A percentile compares a stretch with the other conserved stretches of the same genome.
Conservation (phyloP, 2,329 filamentous ascomycete genomes). For the Penicillium olsonii region DNA sequence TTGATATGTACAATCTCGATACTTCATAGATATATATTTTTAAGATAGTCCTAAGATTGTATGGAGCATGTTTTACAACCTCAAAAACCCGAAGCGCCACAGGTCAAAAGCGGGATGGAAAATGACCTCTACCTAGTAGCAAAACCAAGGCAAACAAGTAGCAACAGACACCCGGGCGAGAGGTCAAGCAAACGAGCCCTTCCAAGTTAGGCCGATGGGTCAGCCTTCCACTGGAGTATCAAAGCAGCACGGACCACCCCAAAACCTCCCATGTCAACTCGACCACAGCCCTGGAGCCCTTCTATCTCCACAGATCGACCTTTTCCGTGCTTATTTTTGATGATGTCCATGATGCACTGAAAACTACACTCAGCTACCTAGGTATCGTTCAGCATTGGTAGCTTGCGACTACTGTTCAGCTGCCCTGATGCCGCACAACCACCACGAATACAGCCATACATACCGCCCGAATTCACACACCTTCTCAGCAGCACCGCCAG, state of each 20-base stretch:
- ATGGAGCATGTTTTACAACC: too few relatives aligned
- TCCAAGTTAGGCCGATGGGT: too few relatives aligned
- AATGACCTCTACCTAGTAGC: too few relatives aligned
- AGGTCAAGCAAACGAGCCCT: too few relatives aligned
- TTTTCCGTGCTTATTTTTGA: neutral
- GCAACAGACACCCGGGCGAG: too few relatives aligned
- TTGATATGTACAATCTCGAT: too few relatives aligned
- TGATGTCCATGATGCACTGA: neutral
- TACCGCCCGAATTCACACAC: constrained; percentile 2
- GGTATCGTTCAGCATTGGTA: neutral
- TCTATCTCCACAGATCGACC: constrained; percentile 15
- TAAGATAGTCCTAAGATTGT: too few relatives aligned
- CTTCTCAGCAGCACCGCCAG: neutral
- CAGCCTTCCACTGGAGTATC: too few relatives aligned
- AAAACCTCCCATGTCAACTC: constrained; percentile 7
- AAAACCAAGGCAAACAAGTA: too few relatives aligned
- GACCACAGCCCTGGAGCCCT: constrained; percentile 3
- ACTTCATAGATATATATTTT: too few relatives aligned
- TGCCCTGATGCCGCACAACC: constrained; percentile 8
- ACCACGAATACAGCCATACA: constrained; percentile 10
- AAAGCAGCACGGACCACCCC: constrained; percentile 4
- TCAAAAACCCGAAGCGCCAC: too few relatives aligned
- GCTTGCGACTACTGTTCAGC: neutral
- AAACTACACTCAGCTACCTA: neutral
- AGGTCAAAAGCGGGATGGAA: too few relatives aligned